These are phyloP conservation scores for Neurospora crassa DNA, from an alignment of 2,329 filamentous ascomycete genomes.

Conservation along the genomic window DNA sequence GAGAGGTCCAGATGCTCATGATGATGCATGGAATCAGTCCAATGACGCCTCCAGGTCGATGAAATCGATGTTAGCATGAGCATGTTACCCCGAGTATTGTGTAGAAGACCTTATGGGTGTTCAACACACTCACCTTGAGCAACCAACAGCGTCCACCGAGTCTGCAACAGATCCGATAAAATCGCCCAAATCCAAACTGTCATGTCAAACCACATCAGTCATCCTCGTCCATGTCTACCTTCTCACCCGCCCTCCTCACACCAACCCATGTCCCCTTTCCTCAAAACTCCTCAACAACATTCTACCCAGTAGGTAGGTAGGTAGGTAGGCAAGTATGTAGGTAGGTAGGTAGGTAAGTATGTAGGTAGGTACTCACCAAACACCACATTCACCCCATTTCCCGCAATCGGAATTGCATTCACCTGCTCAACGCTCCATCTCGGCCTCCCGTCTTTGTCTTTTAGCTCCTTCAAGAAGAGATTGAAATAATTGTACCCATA, in stretches of 20 bases:
- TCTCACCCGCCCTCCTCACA: background rate
- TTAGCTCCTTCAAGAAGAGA: slow-evolving; percentile 31
- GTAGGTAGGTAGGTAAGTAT: background rate
- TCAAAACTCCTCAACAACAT: too few species aligned
- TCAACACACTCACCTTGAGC: slow-evolving; percentile 24
- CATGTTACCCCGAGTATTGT: too few species aligned
- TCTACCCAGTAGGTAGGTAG: too few species aligned
- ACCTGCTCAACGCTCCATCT: slow-evolving; percentile 34
- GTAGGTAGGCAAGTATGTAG: background rate
- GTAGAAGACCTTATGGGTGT: too few species aligned
- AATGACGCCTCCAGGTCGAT: slow-evolving; percentile 22
- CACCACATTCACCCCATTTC: slow-evolving; percentile 36
- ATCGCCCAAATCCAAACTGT: slow-evolving; percentile 45
- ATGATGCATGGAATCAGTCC: slow-evolving; percentile 37
- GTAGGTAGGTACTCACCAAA: slow-evolving; percentile 22
- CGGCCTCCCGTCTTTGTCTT: slow-evolving; percentile 29
- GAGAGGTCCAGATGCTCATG: slow-evolving; percentile 44
- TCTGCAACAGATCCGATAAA: slow-evolving; percentile 38
- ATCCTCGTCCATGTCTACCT: background rate
- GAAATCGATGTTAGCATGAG: too few species aligned
- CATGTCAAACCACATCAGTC: background rate
- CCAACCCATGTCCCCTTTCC: too few species aligned
- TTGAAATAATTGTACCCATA: slow-evolving; percentile 38
- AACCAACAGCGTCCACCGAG: slow-evolving; percentile 41
- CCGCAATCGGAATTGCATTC: slow-evolving; percentile 39